Base-by-base conservation (phyloP, 1,139 yeast genomes). In the Saccharomycopsis hybrid region DNA sequence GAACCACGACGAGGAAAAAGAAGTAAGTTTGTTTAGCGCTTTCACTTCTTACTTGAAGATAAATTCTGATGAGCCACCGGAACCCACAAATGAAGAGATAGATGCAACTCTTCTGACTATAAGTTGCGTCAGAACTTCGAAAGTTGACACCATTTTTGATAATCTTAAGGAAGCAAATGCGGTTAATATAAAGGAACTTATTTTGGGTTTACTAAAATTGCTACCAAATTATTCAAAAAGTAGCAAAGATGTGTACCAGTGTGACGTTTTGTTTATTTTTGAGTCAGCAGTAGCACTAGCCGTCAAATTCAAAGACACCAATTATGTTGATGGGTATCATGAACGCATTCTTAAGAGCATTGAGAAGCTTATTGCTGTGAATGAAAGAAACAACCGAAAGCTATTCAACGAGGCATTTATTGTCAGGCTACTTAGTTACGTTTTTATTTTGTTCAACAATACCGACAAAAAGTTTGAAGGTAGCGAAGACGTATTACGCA, bases 31-130 rank as follows among this genome's bases (percentile, higher is more conserved):
- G 28, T 77, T 94, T 53, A 86, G 96, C 1, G 85, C 97, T 0
- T 82, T 94, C 58, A 89, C 97, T 1, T 88, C 96, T 0, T 90
- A 89, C 60, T 75, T 94, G 65, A 86, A 94, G 57, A 94, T 97
- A 13, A 80, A 84, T 54, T 73, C 85, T 0, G 97, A 89, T 58
- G 95, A 86, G 40, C 82, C 87, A 2, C 84, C 86, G 5, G 97
- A 90, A 63, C 98, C 98, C 3, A 78, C 94, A 1, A 95, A 85
- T 52, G 95, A 85, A 59, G 97, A 90, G 60, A 82, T 94, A 46
- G 96, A 89, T 55, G 77, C 88, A 1, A 85, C 97, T 0, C 66
- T 85, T 28, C 82, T 89, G 3, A 84, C 96, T 0, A 69, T 85
- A 51, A 96, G 90, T 58, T 90, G 97, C 62, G 73, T 89, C 49